Percentiles rank a stretch among this genome's conserved stretches.
phyloP scores from a whole-genome alignment of 1,284 basidiomycete species.

The Sutorius eximius region DNA sequence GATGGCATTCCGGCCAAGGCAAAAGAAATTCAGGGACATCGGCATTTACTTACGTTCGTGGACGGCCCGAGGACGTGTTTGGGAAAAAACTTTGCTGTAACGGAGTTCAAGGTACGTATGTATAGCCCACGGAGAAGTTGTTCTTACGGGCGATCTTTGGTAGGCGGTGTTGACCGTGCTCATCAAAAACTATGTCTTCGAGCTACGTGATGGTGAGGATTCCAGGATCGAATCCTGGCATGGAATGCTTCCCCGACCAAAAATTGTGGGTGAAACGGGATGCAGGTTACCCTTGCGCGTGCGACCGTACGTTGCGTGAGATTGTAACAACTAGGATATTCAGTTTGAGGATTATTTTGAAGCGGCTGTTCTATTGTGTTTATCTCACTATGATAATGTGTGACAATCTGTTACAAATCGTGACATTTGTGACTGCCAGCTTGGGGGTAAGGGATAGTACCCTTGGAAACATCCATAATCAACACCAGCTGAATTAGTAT shows the following conservation, averaged over 20 bases:
- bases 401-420: no score
- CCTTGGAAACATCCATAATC: background rate
- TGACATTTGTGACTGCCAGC: no score
- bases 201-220: slow-evolving; percentile 18
- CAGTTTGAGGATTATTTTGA: background rate
- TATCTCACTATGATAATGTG: no score
- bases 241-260: slow-evolving; percentile 21
- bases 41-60: slow-evolving; percentile 42
- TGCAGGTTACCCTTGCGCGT: slow-evolving; percentile 24
- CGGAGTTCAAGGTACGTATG: slow-evolving; percentile 47
- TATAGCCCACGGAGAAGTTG: no score
- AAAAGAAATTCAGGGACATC: slow-evolving; percentile 41
- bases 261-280: slow-evolving; percentile 24
- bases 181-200: slow-evolving; percentile 24
- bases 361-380: background rate
- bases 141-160: background rate
- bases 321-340: no score
- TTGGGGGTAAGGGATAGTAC: background rate
- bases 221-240: slow-evolving; percentile 18
- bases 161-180: slow-evolving; percentile 23
- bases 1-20: slow-evolving; percentile 24
- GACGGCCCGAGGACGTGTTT: slow-evolving; percentile 44
- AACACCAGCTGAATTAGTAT: slow-evolving; percentile 6
- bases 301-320: slow-evolving; percentile 9
- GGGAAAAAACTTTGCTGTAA: slow-evolving; percentile 42